Percentiles rank a stretch among this genome's conserved stretches.
These are phyloP conservation scores for Senecio squalidus DNA, from an alignment of 140 eudicot species.

Conservation along the genomic window DNA sequence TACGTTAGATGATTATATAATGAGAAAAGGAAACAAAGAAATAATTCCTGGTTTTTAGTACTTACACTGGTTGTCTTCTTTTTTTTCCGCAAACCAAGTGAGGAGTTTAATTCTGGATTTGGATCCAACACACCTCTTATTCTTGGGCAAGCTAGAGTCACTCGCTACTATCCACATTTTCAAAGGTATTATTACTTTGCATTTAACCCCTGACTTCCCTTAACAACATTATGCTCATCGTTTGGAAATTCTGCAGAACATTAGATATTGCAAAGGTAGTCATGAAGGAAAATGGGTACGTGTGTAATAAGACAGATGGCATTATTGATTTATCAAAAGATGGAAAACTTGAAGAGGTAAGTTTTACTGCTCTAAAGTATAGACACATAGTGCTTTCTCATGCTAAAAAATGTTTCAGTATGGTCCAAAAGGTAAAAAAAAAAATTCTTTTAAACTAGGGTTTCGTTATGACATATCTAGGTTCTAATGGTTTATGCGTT, in stretches of 20 bases:
- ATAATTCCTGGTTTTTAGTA: slow-evolving; percentile 1
- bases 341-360: slow-evolving; percentile 71
- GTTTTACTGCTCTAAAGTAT: slow-evolving; percentile 24
- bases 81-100: slow-evolving; percentile 40
- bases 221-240: background rate
- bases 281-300: slow-evolving; percentile 66
- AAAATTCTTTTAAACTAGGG: too few relatives aligned
- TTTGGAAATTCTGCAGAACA: slow-evolving; percentile 44
- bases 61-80: slow-evolving; percentile 14
- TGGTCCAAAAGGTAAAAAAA: background rate
- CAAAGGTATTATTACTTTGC: slow-evolving; percentile 45
- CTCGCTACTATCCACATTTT: slow-evolving; percentile 77
- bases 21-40: background rate
- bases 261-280: slow-evolving; percentile 65
- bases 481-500: too few relatives aligned
- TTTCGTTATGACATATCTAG: too few relatives aligned
- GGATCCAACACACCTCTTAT: slow-evolving; percentile 93
- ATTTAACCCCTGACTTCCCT: background rate
- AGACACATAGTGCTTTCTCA: background rate
- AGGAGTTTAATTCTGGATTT: slow-evolving; percentile 95
- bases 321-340: slow-evolving; percentile 57
- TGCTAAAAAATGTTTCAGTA: background rate
- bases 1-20: background rate
- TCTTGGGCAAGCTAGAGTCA: slow-evolving; percentile 86
- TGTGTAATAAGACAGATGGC: slow-evolving; percentile 56